Conservation (phyloP, 441 rosid genomes). For the Euphorbia corollata region DNA sequence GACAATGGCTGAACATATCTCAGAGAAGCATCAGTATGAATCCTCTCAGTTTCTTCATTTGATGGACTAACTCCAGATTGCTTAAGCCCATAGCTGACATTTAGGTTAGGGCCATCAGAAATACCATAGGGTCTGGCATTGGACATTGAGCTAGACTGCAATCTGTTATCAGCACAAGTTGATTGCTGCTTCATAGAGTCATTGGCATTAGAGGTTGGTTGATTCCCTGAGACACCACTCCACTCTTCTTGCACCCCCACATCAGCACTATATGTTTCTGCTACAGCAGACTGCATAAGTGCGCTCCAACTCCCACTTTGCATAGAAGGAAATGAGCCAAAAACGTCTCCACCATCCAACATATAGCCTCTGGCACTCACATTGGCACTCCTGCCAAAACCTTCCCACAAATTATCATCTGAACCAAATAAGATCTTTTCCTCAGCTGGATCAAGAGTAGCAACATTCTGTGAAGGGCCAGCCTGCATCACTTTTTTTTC, state of each 20-base stretch:
- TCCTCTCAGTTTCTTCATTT: constrained; percentile 35
- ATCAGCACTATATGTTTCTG: constrained; percentile 51
- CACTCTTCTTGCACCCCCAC: constrained; percentile 43
- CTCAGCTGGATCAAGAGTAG: constrained; percentile 83
- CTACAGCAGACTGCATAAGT: constrained; percentile 90
- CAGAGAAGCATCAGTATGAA: constrained; percentile 36
- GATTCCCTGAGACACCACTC: constrained; percentile 38
- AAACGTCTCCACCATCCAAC: constrained; percentile 39
- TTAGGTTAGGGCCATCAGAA: constrained; percentile 23
- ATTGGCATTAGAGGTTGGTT: constrained; percentile 20
- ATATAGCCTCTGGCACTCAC: constrained; percentile 38
- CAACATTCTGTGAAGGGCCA: constrained; percentile 41
- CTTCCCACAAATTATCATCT: constrained; percentile 76
- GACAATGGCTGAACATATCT: constrained; percentile 31
- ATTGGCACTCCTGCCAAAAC: constrained; percentile 49
- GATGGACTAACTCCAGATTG: constrained; percentile 31
- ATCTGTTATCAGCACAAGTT: constrained; percentile 33
- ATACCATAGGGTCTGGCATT: constrained; percentile 26
- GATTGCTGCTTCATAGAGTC: constrained; percentile 35
- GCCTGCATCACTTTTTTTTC: constrained; percentile 36
- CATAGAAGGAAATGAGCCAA: constrained; percentile 50
- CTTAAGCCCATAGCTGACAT: constrained; percentile 24
- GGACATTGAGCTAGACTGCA: constrained; percentile 22
- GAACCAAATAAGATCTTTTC: constrained; percentile 85
- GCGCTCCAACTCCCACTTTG: constrained; percentile 99